Conservation (phyloP, 495 filamentous ascomycete genomes). For the Evansstolkia leycettana region DNA sequence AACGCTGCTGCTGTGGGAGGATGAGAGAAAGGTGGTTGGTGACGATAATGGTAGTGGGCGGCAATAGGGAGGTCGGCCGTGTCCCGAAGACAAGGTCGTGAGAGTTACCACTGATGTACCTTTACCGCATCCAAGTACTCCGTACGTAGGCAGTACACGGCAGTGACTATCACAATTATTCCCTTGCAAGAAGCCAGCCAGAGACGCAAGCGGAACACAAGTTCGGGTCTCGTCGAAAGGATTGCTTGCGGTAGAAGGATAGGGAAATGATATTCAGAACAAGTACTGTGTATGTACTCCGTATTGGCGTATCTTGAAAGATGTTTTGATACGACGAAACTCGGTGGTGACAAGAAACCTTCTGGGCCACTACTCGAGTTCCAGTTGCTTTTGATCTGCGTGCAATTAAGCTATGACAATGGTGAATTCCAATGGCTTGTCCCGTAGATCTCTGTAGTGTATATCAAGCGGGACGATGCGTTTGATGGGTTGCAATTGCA, state of each 20-base stretch:
- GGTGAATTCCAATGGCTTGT: no score
- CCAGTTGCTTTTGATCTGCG: no score
- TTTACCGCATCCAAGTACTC: conserved; percentile 11
- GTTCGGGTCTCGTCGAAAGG: background rate
- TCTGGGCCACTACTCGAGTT: no score
- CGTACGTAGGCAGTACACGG: conserved; percentile 9
- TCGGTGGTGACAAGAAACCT: no score
- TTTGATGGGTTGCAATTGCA: no score
- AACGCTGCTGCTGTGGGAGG: conserved; percentile 2
- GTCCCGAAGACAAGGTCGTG: conserved; percentile 18
- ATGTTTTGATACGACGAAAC: no score
- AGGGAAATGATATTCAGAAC: conserved; percentile 2
- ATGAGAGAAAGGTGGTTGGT: conserved; percentile 8
- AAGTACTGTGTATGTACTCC: conserved; percentile 1
- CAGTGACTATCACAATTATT: conserved; percentile 5
- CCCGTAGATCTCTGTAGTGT: no score
- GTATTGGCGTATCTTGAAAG: no score
- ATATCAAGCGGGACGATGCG: no score
- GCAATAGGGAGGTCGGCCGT: conserved; percentile 10
- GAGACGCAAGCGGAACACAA: conserved; percentile 8
- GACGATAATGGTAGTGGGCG: conserved; percentile 3
- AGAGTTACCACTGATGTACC: conserved; percentile 12
- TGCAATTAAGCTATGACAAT: no score
- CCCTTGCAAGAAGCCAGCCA: background rate
- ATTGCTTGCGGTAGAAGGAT: conserved; percentile 1